Conservation (phyloP, 352 stramenopile genomes). For the Globisporangium spinosum region DNA sequence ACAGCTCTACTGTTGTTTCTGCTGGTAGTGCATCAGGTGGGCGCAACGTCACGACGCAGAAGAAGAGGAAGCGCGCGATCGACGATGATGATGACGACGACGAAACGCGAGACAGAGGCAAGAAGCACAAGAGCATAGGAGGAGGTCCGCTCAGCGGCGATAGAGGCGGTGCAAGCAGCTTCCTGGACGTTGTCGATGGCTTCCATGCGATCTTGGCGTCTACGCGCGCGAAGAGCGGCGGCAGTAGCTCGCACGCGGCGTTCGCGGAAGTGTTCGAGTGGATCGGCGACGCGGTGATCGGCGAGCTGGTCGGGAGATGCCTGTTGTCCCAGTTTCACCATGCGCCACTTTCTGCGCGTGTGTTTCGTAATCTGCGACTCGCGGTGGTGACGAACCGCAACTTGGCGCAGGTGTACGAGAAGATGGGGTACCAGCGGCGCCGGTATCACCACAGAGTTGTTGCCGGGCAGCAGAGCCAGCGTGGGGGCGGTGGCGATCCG, state of each 20-base stretch:
- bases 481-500: neutral
- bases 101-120: neutral
- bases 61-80: constrained; percentile 8
- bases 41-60: neutral
- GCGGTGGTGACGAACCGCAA: constrained; percentile 71
- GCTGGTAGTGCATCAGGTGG: neutral
- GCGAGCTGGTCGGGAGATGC: constrained; percentile 63
- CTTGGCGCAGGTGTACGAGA: constrained; percentile 57
- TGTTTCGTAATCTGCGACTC: constrained; percentile 66
- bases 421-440: constrained; percentile 50
- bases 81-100: constrained; percentile 8
- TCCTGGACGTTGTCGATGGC: constrained; percentile 17
- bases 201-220: constrained; percentile 34
- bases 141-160: neutral
- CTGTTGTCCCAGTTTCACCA: constrained; percentile 62
- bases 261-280: constrained; percentile 71
- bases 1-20: neutral
- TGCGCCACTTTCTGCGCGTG: constrained; percentile 46
- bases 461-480: neutral
- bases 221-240: neutral
- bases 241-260: constrained; percentile 11
- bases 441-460: constrained; percentile 4
- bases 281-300: constrained; percentile 70
- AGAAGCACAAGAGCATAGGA: constrained; percentile 8
- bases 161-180: neutral